Evolutionary conservation across 2,329 filamentous ascomycete genomes (phyloP), one percentile per base, ranked within the genome.

Genomic region (Apiospora phragmitis): DNA sequence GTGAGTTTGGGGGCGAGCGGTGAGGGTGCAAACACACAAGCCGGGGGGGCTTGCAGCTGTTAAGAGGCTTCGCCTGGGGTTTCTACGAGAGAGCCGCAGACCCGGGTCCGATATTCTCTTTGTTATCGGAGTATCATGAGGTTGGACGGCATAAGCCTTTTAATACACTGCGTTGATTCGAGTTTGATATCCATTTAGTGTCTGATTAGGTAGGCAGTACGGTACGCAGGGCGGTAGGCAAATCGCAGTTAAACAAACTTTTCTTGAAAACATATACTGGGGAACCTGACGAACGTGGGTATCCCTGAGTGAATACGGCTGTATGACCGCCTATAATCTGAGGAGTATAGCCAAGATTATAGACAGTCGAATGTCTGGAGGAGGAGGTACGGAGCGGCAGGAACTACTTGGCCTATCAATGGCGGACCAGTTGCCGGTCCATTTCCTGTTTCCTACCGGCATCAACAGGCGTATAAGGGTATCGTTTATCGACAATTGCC

Each of bases 21-120:
- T 38, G 88, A 90, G 78, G 87, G 85, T 72, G 82, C 86, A 72
- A 89, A 87, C 81, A 90, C 88, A 71, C 88, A 89, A 76, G 82
- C 83, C 69, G 83, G 82, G 75, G 88, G 87, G 26, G 83, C 85
- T 71, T 90, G 88, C 81, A 85, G 84, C 76, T 90, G 88, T 82
- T 90, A 86, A 76, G 76, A 70, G 72, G 71, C 29, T 62, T 62
- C 32, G 9, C 18, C 21, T 38, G 55, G 55, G 4, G 3, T 62
- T 62, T 62, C 55, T 62, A 62, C 18, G 32, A 38, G 55, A 62
- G 55, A n/a, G 18, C 55, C 38, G 21, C 55, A n/a, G 55, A 62
- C 21, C 21, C 29, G 32, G 55, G 21, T 12, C 55, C 32, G 55
- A 32, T 62, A 62, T 62, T 38, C 55, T 62, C 32, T 69, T 35